A percentile compares a stretch with the other conserved stretches of the same genome.
Conservation (phyloP, 305 asterid genomes). For the Fraxinus floribunda region DNA sequence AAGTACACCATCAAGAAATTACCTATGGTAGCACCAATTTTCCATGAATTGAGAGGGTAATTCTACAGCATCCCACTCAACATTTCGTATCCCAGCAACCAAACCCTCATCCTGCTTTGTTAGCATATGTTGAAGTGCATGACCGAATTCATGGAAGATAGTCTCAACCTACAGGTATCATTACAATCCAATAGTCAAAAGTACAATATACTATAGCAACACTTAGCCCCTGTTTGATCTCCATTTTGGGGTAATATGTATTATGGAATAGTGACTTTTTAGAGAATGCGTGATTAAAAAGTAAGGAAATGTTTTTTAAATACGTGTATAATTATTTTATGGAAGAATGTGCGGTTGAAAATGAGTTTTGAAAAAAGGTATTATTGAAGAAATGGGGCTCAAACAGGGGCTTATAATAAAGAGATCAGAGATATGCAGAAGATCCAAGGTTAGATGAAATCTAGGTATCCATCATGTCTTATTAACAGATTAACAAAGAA, state of each 20-base stretch:
- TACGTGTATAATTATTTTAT: too few relatives aligned
- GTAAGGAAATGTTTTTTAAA: too few relatives aligned
- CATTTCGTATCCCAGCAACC: slow-evolving; percentile 92
- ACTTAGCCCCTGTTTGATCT: too few relatives aligned
- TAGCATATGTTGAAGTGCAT: slow-evolving; percentile 98
- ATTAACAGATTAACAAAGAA: background rate
- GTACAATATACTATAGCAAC: background rate
- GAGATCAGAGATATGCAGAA: background rate
- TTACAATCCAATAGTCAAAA: slow-evolving; percentile 20
- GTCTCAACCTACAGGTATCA: slow-evolving; percentile 79
- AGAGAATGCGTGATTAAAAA: too few relatives aligned
- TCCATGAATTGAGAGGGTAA: slow-evolving; percentile 98
- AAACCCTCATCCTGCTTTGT: slow-evolving; percentile 97
- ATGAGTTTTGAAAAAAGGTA: too few relatives aligned
- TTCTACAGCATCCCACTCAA: slow-evolving; percentile 99
- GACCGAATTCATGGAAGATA: slow-evolving; percentile 97
- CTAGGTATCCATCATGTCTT: background rate
- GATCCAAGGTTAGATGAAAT: background rate
- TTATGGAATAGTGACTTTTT: too few relatives aligned
- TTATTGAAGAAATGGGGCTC: too few relatives aligned
- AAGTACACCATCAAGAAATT: slow-evolving; percentile 9
- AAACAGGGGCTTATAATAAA: background rate
- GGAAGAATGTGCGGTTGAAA: too few relatives aligned
- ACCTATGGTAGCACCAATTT: slow-evolving; percentile 99
- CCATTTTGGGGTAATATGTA: too few relatives aligned